Conservation (phyloP, 2,329 filamentous ascomycete genomes). For the Corynespora cassiicola region DNA sequence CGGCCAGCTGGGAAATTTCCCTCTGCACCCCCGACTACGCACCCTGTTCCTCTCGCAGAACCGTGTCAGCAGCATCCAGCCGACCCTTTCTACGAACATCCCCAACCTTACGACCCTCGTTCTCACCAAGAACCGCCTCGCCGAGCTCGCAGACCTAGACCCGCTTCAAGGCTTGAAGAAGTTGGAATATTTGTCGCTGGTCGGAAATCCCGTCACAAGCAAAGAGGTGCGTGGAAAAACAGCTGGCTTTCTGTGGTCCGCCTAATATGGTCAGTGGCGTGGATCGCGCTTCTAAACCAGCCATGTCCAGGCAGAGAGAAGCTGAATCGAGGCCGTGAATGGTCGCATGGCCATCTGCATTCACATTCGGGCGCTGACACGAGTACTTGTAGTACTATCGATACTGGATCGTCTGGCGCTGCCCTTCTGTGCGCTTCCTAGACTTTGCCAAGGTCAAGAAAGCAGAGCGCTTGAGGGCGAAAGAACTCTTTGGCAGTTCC, state of each 20-base stretch:
- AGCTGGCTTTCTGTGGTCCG: no score
- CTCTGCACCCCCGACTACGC: constrained; percentile 83
- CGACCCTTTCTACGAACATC: constrained; percentile 73
- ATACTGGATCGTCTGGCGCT: constrained; percentile 87
- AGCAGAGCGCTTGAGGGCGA: constrained; percentile 76
- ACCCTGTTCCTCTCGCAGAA: constrained; percentile 91
- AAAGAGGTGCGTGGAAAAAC: constrained; percentile 87
- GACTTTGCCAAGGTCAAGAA: constrained; percentile 93
- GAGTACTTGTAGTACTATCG: constrained; percentile 84
- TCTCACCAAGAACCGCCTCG: constrained; percentile 80
- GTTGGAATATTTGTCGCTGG: constrained; percentile 79
- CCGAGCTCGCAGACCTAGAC: constrained; percentile 87
- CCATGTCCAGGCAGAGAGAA: no score
- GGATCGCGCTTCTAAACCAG: neutral
- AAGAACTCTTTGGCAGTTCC: constrained; percentile 81
- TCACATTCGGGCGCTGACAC: constrained; percentile 9
- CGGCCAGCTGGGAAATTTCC: constrained; percentile 87
- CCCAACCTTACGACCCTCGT: constrained; percentile 85
- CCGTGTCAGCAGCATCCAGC: constrained; percentile 81
- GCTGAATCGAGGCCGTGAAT: no score
- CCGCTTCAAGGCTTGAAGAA: constrained; percentile 71
- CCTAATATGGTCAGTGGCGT: neutral
- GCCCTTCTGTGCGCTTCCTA: constrained; percentile 84
- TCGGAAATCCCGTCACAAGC: constrained; percentile 88
- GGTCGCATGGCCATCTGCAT: neutral